phyloP scores from a whole-genome alignment of 345 rosid species.

The Eutrema yunnanense region DNA sequence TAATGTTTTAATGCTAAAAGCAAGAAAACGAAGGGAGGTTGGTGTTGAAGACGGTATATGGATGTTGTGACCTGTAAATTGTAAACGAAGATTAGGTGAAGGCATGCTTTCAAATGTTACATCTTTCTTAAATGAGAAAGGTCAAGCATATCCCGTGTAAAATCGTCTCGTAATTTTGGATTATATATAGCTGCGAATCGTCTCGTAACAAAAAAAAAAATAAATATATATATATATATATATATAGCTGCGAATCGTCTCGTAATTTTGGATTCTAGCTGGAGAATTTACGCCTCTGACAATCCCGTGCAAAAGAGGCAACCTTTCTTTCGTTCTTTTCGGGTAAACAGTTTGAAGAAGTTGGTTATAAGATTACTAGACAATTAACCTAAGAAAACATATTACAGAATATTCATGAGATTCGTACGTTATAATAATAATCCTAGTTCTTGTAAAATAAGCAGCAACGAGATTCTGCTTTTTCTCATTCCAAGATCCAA shows the following conservation, averaged over 20 bases:
- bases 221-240: too few species aligned
- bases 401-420: background rate
- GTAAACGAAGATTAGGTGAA: slow-evolving; percentile 12
- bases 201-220: too few species aligned
- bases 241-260: background rate
- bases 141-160: background rate
- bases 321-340: background rate
- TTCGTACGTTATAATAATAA: background rate
- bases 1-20: background rate
- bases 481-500: too few species aligned
- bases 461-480: background rate
- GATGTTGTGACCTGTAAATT: slow-evolving; percentile 8
- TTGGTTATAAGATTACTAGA: background rate
- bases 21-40: background rate
- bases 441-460: background rate
- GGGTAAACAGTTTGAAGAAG: background rate
- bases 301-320: background rate
- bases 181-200: background rate
- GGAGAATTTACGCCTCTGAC: background rate
- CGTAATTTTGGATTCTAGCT: background rate
- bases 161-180: background rate
- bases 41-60: background rate
- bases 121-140: background rate
- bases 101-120: slow-evolving; percentile 9
- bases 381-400: background rate